Evolutionary conservation across 768 basidiomycete species (phyloP).

Genomic region (Tricholoma flavovirens): DNA sequence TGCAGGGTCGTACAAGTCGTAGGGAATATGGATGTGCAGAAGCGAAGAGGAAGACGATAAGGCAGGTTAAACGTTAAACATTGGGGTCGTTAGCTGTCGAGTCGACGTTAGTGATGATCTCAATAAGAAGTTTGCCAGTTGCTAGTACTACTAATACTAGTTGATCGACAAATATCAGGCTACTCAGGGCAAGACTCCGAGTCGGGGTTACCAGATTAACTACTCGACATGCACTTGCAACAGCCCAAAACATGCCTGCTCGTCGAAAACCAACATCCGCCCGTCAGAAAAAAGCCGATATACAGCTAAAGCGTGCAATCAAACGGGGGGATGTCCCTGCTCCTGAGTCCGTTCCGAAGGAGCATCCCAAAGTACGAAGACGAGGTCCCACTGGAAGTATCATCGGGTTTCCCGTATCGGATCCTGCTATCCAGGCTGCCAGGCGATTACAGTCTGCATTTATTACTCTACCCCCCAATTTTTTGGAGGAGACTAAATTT

Average conservation of each 20-base stretch:
- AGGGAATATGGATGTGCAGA: conserved; percentile 1
- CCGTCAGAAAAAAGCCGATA: conserved; percentile 66
- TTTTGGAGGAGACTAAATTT: conserved; percentile 53
- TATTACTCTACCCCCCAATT: conserved; percentile 50
- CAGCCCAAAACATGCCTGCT: conserved; percentile 26
- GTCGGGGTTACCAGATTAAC: background rate
- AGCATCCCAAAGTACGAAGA: conserved; percentile 20
- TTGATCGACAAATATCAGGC: background rate
- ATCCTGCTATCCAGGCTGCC: conserved; percentile 32
- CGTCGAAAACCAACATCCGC: conserved; percentile 53
- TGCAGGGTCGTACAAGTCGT: background rate
- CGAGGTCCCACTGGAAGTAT: conserved; percentile 27
- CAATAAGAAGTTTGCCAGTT: too few species aligned
- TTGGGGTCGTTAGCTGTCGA: background rate
- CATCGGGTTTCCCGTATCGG: conserved; percentile 16
- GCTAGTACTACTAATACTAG: too few species aligned
- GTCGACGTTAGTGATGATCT: background rate
- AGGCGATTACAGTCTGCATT: conserved; percentile 67
- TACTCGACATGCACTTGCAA: background rate
- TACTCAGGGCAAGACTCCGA: too few species aligned
- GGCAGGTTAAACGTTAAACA: conserved; percentile 8
- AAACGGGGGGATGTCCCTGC: conserved; percentile 69
- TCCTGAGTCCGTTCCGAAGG: conserved; percentile 27
- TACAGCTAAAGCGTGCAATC: conserved; percentile 74
- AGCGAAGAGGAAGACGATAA: background rate